Conservation (phyloP, 2,329 filamentous ascomycete species). For the Mycosphaerelloides madeirae region DNA sequence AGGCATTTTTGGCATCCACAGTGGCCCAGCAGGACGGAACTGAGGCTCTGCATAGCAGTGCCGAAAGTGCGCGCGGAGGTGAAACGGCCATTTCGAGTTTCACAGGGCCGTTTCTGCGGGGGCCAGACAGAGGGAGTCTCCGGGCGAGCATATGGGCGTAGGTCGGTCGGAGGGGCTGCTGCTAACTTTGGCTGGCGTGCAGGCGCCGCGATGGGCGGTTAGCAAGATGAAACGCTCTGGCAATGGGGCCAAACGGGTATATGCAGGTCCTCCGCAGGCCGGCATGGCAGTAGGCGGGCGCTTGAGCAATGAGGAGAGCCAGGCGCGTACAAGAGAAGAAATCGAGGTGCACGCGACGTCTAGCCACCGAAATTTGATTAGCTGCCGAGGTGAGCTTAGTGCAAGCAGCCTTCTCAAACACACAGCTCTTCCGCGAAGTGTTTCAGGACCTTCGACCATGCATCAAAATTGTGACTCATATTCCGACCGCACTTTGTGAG, state of each 20-base stretch:
- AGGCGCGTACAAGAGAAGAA: conserved; percentile 8
- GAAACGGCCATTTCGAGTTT: conserved; percentile 6
- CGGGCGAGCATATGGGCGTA: conserved; percentile 10
- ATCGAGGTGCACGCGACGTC: conserved; percentile 1
- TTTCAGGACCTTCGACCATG: conserved; percentile 4
- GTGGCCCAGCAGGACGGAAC: conserved; percentile 5
- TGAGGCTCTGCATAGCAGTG: conserved; percentile 9
- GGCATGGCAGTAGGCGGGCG: conserved; percentile 3
- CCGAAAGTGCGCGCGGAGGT: conserved; percentile 15
- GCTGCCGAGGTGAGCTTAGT: conserved; percentile 3
- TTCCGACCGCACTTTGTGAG: conserved; percentile 6
- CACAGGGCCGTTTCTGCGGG: conserved; percentile 10
- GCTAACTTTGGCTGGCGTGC: conserved; percentile 19
- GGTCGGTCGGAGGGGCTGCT: conserved; percentile 15
- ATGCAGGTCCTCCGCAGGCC: conserved; percentile 4
- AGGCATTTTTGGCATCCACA: conserved; percentile 9
- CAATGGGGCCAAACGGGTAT: conserved; percentile 6
- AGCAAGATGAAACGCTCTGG: conserved; percentile 29
- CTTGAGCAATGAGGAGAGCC: conserved; percentile 14
- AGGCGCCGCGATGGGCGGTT: conserved; percentile 25
- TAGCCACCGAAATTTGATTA: not conserved
- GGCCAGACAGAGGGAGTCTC: conserved; percentile 12
- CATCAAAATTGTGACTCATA: conserved; percentile 15
- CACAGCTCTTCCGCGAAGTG: conserved; percentile 1
- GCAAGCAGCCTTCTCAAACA: conserved; percentile 13